Evolutionary conservation across 169 alveolate species (phyloP), one percentile per base, ranked within the genome.

Genomic region (Cyclospora cayetanensis): DNA sequence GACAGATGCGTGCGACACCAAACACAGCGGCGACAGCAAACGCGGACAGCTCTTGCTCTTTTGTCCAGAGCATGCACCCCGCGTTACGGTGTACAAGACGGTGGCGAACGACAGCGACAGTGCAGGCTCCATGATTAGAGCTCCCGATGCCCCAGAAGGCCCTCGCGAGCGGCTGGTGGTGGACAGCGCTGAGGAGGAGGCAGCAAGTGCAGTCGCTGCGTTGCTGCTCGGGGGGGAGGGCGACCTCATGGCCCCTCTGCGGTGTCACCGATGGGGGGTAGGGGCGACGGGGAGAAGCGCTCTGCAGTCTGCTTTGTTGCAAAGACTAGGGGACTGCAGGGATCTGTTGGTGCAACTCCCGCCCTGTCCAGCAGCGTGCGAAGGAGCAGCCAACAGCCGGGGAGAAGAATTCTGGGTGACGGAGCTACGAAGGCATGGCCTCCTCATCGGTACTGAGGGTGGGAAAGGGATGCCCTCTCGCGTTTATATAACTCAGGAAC

Each of bases 271-370:
- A 0, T 68, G 39, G 74, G 46, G 50, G 4, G 25, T 25, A 5
- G 80, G 29, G 11, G 25, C 46, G 31, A 7, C 50, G 80, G 31
- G 27, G 80, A 42, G 4, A 15, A 5, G 25, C 22, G 41, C 20
- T 5, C 77, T 18, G 2, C 25, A 7, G 46, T 34, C 12, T 25
- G 22, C 50, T n/a, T n/a, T 68, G 80, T 50, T 68, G 80, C 80
- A 68, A 50, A 42, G 39, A 50, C 80, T 68, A 15, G 15, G 34
- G 12, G 39, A 35, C 27, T 68, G 80, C 18, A 25, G n/a, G 46
- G 80, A 68, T 20, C 20, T 68, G 80, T 50, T 68, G 80, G 52
- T 68, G 80, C 80, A 68, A 50, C 80, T 68, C 27, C 80, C 80
- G 9, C 34, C 80, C 37, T 25, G 31, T 34, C 27, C 80, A 12